Base-by-base conservation (phyloP, 1,284 basidiomycete species). In the Xerocomus minutiporus region DNA sequence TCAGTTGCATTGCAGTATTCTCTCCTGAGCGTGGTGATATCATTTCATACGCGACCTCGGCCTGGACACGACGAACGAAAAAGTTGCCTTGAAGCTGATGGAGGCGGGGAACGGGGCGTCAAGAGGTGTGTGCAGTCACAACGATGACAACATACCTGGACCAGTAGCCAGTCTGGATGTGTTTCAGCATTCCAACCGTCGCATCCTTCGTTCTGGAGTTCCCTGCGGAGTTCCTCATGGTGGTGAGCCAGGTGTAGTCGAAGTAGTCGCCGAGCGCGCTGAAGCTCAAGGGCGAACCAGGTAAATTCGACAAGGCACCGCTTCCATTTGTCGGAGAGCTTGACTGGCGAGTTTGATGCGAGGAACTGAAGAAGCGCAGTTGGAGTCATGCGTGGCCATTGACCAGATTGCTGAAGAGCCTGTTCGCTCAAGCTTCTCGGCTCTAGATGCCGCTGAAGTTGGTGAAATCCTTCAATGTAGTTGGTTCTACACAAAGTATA, bases 31-130 rank as follows among this genome's bases (percentile, higher is more conserved):
- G 25, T 3, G 81, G 80, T 0, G 57, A 51, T 17, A 79, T 75
- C 80, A 83, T 83, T 46, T 79, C 69, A 5, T 59, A 47, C 1
- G 79, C 74, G 2, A 79, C 68, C 0, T 63, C 50, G 1, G 62
- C 59, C 55, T 82, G 80, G n/a, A 79, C 52, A 1, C 65, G 57
- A 5, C 80, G 72, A 23, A 70, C 61, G 3, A 70, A 52, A 45
- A 81, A 71, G 44, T 78, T 67, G 1, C 66, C 62, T 46, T 81
- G 75, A 12, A 80, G 63, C 77, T 80, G 48, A 29, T 41, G 36
- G n/a, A 17, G 9, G 26, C 2, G 46, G 1, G 31, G 39, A 20
- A 1, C 11, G 49, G n/a, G 36, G 34, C 4, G 17, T 52, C 2
- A 46, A 17, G 1, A 26, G 7, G 13, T 12, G 40, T 25, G 12